Evolutionary conservation across 495 filamentous ascomycete species (phyloP), one percentile per base, ranked within the genome.

Genomic region (Penicillium manginii): DNA sequence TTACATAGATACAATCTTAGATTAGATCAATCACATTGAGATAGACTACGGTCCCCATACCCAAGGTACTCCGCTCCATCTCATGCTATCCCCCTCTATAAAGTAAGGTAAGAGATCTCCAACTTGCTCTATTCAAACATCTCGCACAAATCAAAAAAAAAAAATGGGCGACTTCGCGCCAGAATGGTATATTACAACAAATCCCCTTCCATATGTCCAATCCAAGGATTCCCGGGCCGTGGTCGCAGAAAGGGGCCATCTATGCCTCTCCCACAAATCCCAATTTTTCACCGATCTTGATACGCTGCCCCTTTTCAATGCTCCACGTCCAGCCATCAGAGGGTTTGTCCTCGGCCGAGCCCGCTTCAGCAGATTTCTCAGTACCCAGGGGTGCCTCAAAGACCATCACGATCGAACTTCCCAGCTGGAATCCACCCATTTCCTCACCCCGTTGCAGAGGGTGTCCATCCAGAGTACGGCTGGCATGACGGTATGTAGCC

Each of bases 351-450:
- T 77, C 81, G 46, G 74, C 75, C 82, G 79, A 84, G 37, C 83
- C 88, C 66, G 83, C 84, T 72, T 89, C 87, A 50, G 87, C 83
- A 51, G 85, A 90, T 53, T 82, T 79, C 33, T 83, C 71, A 39
- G 73, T 73, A 7, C 85, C 84, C 59, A 86, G 86, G 0, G 94
- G 94, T 37, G 93, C 94, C 73, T 99, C 94, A 76, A 99, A 99
- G 4, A 98, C 93, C 32, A 99, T 78, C 35, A 99, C 94, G 57
- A 99, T 88, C 0, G 93, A 93, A 69, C 93, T 97, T 21, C 94
- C 94, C 19, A 99, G 81, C 78, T 94, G 92, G 74, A 99, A 99
- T 0, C 94, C 94, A 22, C 94, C 94, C 91, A 99, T 97, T 73
- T 99, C 96, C 60, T 96, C 93, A 22, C 94, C 94, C 39, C 91